Percentiles rank a stretch among this genome's conserved stretches.
Conservation (phyloP, 176 grass and related monocot species). For the Neostapfia colusana region DNA sequence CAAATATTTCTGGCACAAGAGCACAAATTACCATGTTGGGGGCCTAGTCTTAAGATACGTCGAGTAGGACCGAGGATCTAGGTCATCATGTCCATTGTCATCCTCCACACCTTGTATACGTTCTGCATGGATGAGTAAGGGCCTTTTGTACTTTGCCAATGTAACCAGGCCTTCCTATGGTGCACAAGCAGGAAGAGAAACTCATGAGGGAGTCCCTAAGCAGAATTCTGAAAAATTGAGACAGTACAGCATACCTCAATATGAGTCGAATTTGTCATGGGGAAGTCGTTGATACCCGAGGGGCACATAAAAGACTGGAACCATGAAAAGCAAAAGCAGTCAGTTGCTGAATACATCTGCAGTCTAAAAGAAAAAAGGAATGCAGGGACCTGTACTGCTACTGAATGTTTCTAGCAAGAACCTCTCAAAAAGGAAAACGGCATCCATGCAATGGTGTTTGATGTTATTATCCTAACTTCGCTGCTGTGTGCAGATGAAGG, state of each 20-base stretch:
- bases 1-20: neutral
- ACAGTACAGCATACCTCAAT: constrained; percentile 60
- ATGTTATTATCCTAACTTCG: neutral
- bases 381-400: neutral
- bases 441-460: neutral
- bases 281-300: constrained; percentile 92
- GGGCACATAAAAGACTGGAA: constrained; percentile 97
- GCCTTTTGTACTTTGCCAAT: constrained; percentile 83
- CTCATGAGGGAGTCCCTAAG: neutral
- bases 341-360: neutral
- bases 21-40: constrained; percentile 67
- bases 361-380: neutral
- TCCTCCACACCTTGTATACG: constrained; percentile 57
- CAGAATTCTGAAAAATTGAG: neutral
- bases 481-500: neutral
- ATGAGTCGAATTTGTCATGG: constrained; percentile 98
- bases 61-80: constrained; percentile 63
- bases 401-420: neutral
- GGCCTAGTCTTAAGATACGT: constrained; percentile 88
- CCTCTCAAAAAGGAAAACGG: neutral
- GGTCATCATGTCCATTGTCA: constrained; percentile 36
- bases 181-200: neutral
- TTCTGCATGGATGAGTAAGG: constrained; percentile 91
- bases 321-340: constrained; percentile 28
- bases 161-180: constrained; percentile 79